Base-by-base conservation (phyloP, 345 rosid species). In the Laguncularia racemosa region DNA sequence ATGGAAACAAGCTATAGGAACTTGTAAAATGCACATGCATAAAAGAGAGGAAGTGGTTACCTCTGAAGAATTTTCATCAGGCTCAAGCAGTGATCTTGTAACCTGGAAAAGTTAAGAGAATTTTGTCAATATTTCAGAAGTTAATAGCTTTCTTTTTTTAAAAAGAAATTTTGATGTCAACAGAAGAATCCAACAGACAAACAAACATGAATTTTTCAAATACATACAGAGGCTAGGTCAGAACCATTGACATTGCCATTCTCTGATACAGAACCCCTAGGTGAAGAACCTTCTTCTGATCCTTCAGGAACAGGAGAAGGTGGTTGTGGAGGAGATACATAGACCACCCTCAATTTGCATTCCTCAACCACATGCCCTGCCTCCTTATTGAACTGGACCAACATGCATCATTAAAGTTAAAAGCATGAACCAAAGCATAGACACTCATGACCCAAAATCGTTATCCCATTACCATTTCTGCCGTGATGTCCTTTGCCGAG, bases 281-380 rank as follows among this genome's bases (percentile, higher is more conserved):
- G 88, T 1, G 95, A 80, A 53, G 91, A 81, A 16, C 83, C 90
- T 66, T 86, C 91, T 66, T 86, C 95, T 0, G 95, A 80, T 20
- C 84, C 95, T 75, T 84, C 95, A 0, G 72, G 76, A 64, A 84
- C 88, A 46, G 91, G 91, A 66, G 95, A 84, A 59, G 88, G 88
- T 2, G 95, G 90, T 44, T 74, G 85, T 51, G 84, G 86, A 12
- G 95, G 95, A 63, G 95, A 69, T 17, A 76, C 83, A 53, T 86
- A 86, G 55, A 84, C 14, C 73, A 84, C 91, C 65, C 71, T 80
- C 81, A 86, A 75, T 67, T 81, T 86, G 81, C 82, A 78, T 62
- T 86, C 95, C 69, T 86, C 91, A 20, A 86, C 88, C 54, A 63
- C 67, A 68, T 80, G 77, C 21, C 95, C 95, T 1, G 81, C 72